A percentile compares a stretch with the other conserved stretches of the same genome.
Conservation (phyloP, 2,329 filamentous ascomycete species). For the Curvularia sp. region DNA sequence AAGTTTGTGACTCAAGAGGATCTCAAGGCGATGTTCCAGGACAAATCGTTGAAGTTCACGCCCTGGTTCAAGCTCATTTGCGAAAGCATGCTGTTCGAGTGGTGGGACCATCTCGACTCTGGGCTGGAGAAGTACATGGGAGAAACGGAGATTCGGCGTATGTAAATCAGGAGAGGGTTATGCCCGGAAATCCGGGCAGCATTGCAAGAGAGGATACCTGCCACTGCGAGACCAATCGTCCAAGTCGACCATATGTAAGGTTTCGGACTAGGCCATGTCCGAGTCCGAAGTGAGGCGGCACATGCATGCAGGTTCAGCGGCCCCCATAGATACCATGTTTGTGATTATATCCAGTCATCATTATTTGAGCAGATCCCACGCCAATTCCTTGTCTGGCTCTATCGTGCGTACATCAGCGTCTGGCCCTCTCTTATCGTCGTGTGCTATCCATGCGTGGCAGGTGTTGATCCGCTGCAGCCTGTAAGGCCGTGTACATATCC, state of each 20-base stretch:
- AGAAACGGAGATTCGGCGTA: constrained; percentile 86
- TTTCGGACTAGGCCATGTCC: constrained; percentile 23
- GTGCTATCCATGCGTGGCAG: constrained; percentile 20
- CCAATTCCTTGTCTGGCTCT: constrained; percentile 35
- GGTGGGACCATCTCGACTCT: constrained; percentile 87
- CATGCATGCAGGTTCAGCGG: constrained; percentile 31
- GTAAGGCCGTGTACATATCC: constrained; percentile 8
- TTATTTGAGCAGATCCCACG: constrained; percentile 36
- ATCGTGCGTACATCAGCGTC: constrained; percentile 25
- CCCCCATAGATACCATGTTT: constrained; percentile 38
- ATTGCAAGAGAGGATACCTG: constrained; percentile 1
- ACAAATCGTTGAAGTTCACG: constrained; percentile 83
- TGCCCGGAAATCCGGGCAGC: constrained; percentile 1
- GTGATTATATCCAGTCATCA: constrained; percentile 29
- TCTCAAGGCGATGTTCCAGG: constrained; percentile 83
- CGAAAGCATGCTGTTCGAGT: constrained; percentile 95
- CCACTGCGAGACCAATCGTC: constrained; percentile 1
- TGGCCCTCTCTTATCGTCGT: constrained; percentile 32
- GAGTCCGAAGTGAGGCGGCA: constrained; percentile 31
- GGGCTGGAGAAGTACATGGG: constrained; percentile 85
- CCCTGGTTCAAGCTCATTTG: constrained; percentile 99
- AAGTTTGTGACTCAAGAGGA: constrained; percentile 83
- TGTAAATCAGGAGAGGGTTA: constrained; percentile 56
- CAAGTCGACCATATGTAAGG: background rate
- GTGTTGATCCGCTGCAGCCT: constrained; percentile 19